Base-by-base conservation (phyloP, 371 early-diverging fungal genomes). In the Gilbertella persicaria region DNA sequence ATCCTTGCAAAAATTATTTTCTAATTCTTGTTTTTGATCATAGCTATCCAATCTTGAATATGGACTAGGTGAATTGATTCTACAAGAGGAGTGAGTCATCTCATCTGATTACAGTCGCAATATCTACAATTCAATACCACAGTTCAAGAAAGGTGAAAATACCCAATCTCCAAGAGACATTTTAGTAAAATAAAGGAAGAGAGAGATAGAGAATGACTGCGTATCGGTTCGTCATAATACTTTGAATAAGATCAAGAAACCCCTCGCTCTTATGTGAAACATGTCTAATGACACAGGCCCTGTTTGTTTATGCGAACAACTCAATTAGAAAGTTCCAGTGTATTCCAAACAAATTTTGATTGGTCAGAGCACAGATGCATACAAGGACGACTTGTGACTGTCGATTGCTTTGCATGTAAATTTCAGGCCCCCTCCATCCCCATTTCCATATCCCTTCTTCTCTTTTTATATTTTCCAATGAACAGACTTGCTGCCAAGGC, bases 1-100 rank as follows among this genome's bases (percentile, higher is more conserved):
- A 78, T 96, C 90, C 58, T 85, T 83, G 78, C 94, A 95, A 73
- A 90, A 95, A 46, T 82, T 74, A 51, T 83, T 83, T 66, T 96
- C 96, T 14, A 96, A 78, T 37, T 87, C 85, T 45, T 85, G 86
- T 50, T 86, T 58, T 39, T 59, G 65, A 56, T 52, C 50, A 17
- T 30, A 66, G 21, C 55, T 66, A 30, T 58, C 58, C 16, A 47
- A 42, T 35, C 40, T 52, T 10, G 51, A 46, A 17, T 55, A 46
- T 28, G 38, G 39, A 39, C 23, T 40, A 14, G 54, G 55, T 6
- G 55, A 47, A 20, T 25, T 16, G n/a, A 48, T 38, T 24, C 49
- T 48, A 19, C 14, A 19, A 45, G 5, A 45, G 14, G 6, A 42
- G 21, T 2, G 4, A 4, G 33, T 12, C 13, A 5, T 33, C 7